phyloP scores from a whole-genome alignment of 371 early-diverging fungal species.

The Lichtheimia hyalospora region DNA sequence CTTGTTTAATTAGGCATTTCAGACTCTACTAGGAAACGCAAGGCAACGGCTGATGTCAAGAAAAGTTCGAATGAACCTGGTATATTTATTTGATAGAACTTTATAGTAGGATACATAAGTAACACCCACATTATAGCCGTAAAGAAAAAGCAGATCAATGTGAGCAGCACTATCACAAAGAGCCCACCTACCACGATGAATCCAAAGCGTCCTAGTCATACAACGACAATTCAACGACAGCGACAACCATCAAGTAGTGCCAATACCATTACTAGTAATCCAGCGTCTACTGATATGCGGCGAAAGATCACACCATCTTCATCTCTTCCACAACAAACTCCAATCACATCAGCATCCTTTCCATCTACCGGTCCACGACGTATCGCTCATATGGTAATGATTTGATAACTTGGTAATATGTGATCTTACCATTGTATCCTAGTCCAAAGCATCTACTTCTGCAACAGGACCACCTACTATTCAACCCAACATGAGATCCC shows the following conservation, averaged over 20 bases:
- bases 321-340: not conserved
- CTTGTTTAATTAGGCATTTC: not conserved
- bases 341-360: not conserved
- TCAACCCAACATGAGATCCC: conserved; percentile 25
- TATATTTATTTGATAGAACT: too few relatives aligned
- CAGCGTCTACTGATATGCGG: not conserved
- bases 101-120: not conserved
- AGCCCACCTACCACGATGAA: not conserved
- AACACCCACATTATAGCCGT: not conserved
- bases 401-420: not conserved
- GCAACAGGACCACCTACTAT: conserved; percentile 34
- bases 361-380: not conserved
- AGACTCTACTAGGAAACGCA: not conserved
- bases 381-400: not conserved
- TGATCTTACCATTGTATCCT: not conserved
- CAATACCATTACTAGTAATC: not conserved
- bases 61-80: not conserved
- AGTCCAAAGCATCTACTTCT: not conserved
- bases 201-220: not conserved
- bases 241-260: not conserved
- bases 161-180: not conserved
- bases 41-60: conserved; percentile 1
- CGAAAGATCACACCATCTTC: not conserved
- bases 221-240: not conserved
- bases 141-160: not conserved